These are phyloP conservation scores for Parmelia sp. DNA, from an alignment of 495 filamentous ascomycete species.

Conservation along the genomic window DNA sequence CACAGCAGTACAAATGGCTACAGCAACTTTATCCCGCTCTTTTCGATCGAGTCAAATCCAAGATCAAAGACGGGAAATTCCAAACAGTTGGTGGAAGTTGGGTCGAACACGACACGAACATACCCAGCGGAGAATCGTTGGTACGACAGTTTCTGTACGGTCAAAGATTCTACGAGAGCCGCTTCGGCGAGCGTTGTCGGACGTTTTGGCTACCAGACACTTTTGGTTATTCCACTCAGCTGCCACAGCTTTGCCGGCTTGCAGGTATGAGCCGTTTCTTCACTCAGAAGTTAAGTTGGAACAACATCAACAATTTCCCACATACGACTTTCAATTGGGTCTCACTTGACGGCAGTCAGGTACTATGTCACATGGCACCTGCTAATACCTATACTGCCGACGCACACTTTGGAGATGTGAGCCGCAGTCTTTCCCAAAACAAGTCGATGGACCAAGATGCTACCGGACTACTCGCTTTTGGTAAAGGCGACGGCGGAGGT, in stretches of 20 bases:
- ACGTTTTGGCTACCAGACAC: constrained; percentile 99
- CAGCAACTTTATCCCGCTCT: constrained; percentile 79
- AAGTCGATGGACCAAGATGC: constrained; percentile 90
- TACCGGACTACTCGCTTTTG: constrained; percentile 84
- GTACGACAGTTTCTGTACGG: constrained; percentile 93
- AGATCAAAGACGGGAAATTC: constrained; percentile 85
- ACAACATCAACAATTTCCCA: constrained; percentile 98
- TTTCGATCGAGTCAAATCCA: constrained; percentile 82
- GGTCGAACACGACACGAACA: constrained; percentile 98
- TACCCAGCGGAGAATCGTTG: constrained; percentile 91
- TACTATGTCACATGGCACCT: constrained; percentile 94
- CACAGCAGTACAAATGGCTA: constrained; percentile 97
- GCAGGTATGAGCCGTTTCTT: constrained; percentile 95
- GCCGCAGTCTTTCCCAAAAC: constrained; percentile 81
- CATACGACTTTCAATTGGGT: constrained; percentile 99
- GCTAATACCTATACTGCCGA: constrained; percentile 90
- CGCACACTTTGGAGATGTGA: constrained; percentile 94
- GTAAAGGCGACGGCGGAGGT: constrained; percentile 92
- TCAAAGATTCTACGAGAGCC: constrained; percentile 88
- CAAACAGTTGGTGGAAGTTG: constrained; percentile 95
- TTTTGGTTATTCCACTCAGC: constrained; percentile 91
- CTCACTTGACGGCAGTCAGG: constrained; percentile 85
- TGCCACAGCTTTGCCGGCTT: constrained; percentile 85
- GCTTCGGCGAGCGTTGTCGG: constrained; percentile 78
- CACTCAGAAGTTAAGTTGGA: constrained; percentile 93